Percentiles rank a stretch among this genome's conserved stretches.
phyloP scores from a whole-genome alignment of 2,329 filamentous ascomycete genomes.

The Phialophora macrospora region DNA sequence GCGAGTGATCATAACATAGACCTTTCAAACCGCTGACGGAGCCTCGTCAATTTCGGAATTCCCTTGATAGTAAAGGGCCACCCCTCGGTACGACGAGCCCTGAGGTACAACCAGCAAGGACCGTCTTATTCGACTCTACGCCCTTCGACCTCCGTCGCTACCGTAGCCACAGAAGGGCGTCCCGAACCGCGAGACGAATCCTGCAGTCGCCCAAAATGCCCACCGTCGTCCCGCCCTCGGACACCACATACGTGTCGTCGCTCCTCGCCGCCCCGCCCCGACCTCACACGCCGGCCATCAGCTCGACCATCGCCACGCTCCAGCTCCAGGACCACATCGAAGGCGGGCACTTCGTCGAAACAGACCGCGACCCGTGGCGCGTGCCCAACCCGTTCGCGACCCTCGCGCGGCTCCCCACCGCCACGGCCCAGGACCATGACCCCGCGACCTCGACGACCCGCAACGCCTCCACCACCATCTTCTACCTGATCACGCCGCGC shows the following conservation, averaged over 20 bases:
- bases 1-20: not conserved
- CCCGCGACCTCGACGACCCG: constrained; percentile 49
- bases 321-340: constrained; percentile 62
- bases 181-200: not conserved
- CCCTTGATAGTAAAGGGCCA: too few species aligned
- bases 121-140: not conserved
- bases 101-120: not conserved
- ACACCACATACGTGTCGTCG: constrained; percentile 20
- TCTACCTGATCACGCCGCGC: constrained; percentile 65
- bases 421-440: constrained; percentile 42
- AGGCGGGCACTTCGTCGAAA: constrained; percentile 69
- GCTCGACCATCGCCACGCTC: constrained; percentile 52
- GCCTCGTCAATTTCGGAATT: not conserved
- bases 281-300: constrained; percentile 44
- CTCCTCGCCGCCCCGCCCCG: constrained; percentile 27
- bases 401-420: constrained; percentile 43
- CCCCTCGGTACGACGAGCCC: too few species aligned
- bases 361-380: constrained; percentile 58
- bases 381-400: constrained; percentile 61
- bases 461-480: constrained; percentile 65
- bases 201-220: not conserved
- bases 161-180: too few species aligned
- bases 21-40: not conserved
- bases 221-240: not conserved
- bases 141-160: not conserved